Evolutionary conservation across 345 rosid species (phyloP).

Genomic region (Dipteronia sinensis): DNA sequence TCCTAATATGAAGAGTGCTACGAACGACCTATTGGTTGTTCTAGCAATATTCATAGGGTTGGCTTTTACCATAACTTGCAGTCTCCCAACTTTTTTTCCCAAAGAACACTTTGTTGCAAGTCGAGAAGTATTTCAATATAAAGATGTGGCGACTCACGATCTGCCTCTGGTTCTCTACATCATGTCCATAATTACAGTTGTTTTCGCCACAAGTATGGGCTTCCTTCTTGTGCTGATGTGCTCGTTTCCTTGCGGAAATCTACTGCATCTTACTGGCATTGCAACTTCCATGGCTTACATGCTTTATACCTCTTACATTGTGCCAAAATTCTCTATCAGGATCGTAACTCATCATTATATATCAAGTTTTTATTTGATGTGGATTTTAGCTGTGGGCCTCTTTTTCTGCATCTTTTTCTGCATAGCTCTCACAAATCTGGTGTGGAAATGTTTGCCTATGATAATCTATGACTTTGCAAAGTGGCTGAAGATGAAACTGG

Average conservation of each 20-base stretch:
- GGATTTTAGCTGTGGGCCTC: not conserved
- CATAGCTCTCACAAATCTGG: not conserved
- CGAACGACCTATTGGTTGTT: slow-evolving; percentile 4
- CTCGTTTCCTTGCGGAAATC: not conserved
- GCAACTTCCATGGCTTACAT: no score
- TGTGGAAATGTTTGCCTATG: not conserved
- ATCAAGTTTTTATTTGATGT: not conserved
- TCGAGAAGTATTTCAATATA: not conserved
- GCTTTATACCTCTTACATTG: not conserved
- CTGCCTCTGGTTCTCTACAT: not conserved
- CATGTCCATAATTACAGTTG: not conserved
- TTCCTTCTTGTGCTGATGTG: not conserved
- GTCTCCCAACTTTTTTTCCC: not conserved
- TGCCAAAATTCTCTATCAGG: not conserved
- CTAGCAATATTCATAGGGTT: slow-evolving; percentile 11
- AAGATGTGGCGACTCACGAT: not conserved
- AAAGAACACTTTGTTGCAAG: not conserved
- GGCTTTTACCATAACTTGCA: not conserved
- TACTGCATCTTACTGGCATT: not conserved
- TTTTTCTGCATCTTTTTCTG: no score
- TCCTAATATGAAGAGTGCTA: not conserved
- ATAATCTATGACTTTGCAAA: no score
- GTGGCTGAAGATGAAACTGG: no score
- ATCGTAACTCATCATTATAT: not conserved
- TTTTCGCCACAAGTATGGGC: not conserved